phyloP scores from a whole-genome alignment of 2,329 filamentous ascomycete species.

The Nemania abortiva region DNA sequence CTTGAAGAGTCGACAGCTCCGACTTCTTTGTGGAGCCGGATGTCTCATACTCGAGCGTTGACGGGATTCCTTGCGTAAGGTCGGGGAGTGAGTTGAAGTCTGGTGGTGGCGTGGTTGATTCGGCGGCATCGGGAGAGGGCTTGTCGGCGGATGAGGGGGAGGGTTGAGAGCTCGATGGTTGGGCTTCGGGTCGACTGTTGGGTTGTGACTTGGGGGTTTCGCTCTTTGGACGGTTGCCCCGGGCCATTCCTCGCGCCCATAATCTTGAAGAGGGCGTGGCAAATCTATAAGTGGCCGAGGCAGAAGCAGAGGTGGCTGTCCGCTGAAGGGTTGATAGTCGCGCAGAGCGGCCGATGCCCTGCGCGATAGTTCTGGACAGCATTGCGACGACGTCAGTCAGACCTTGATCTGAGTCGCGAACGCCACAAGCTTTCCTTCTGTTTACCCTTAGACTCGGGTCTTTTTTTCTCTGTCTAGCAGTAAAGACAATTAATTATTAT shows the following conservation, averaged over 20 bases:
- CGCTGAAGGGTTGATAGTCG: conserved; percentile 51
- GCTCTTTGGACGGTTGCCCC: conserved; percentile 51
- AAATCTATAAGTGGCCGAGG: conserved; percentile 48
- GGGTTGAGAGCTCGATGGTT: conserved; percentile 17
- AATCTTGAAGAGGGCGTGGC: conserved; percentile 51
- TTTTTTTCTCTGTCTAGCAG: conserved; percentile 7
- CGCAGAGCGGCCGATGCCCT: conserved; percentile 55
- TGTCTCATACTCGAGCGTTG: conserved; percentile 85
- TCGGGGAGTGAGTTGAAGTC: conserved; percentile 79
- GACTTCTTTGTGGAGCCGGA: conserved; percentile 57
- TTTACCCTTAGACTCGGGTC: not conserved
- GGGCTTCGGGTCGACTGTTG: conserved; percentile 10
- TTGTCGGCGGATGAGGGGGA: conserved; percentile 33
- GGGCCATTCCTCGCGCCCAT: conserved; percentile 61
- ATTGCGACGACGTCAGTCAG: conserved; percentile 50
- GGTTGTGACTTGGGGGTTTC: conserved; percentile 25
- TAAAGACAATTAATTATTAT: not conserved
- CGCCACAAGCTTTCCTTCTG: conserved; percentile 15
- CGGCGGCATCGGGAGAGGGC: conserved; percentile 34
- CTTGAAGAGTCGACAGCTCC: conserved; percentile 54
- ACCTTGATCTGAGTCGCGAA: conserved; percentile 9
- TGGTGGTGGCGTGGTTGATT: conserved; percentile 57
- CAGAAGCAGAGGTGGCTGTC: conserved; percentile 43
- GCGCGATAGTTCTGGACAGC: conserved; percentile 56
- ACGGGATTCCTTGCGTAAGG: conserved; percentile 93